Percentiles rank a stretch among this genome's conserved stretches.
phyloP scores from a whole-genome alignment of 2,329 filamentous ascomycete species.

The Pseudodiploospora longispora region DNA sequence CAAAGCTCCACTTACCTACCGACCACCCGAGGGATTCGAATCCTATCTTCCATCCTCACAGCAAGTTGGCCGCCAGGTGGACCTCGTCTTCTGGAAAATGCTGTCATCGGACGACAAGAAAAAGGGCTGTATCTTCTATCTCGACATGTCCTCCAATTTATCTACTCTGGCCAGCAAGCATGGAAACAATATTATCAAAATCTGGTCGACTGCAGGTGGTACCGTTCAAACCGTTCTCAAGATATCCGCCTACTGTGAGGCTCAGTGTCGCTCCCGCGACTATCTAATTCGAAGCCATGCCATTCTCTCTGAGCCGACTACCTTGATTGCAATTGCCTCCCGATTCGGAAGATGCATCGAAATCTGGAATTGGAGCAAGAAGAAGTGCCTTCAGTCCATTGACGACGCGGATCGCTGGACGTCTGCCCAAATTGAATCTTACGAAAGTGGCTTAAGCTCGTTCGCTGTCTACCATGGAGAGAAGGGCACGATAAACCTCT shows the following conservation, averaged over 20 bases:
- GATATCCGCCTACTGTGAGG: constrained; percentile 30
- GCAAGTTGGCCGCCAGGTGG: constrained; percentile 6
- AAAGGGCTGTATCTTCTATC: constrained; percentile 24
- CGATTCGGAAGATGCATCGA: constrained; percentile 31
- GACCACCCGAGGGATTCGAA: constrained; percentile 1
- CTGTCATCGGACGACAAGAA: constrained; percentile 21
- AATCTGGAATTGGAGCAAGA: constrained; percentile 31
- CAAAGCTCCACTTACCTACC: constrained; percentile 1
- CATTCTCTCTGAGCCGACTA: constrained; percentile 31
- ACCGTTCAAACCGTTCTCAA: constrained; percentile 51
- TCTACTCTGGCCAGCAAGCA: constrained; percentile 28
- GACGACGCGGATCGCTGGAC: constrained; percentile 31
- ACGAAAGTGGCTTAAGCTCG: constrained; percentile 23
- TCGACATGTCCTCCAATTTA: constrained; percentile 27
- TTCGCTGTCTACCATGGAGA: constrained; percentile 28
- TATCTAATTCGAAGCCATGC: constrained; percentile 35
- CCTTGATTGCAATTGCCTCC: constrained; percentile 29
- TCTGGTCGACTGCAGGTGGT: constrained; percentile 78
- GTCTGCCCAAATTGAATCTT: constrained; percentile 25
- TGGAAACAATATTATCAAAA: constrained; percentile 71
- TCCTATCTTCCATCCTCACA: constrained; percentile 1
- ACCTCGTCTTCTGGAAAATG: constrained; percentile 13
- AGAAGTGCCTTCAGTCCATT: constrained; percentile 31
- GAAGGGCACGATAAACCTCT: constrained; percentile 25
- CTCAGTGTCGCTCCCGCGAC: constrained; percentile 29